Conservation (phyloP, 306 rosid species). For the Inga oerstediana region DNA sequence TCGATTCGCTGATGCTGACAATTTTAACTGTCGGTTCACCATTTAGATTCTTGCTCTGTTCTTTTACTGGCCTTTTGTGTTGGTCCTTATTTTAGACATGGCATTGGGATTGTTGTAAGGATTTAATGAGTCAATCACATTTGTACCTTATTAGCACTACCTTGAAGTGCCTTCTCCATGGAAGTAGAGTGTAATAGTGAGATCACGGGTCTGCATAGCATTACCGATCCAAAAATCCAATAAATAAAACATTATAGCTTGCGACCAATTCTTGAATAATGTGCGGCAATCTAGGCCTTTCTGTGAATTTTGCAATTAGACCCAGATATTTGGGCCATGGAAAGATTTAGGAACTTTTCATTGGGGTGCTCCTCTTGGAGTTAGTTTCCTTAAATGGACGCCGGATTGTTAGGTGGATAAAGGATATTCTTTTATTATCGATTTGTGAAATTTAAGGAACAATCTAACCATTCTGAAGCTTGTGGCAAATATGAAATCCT, state of each 20-base stretch:
- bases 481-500: constrained; percentile 9
- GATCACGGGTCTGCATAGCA: not conserved
- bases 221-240: constrained; percentile 3
- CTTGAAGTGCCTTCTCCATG: not conserved
- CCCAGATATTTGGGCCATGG: not conserved
- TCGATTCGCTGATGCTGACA: constrained; percentile 9
- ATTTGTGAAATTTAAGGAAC: constrained; percentile 6
- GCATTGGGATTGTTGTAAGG: not conserved
- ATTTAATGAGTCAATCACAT: not conserved
- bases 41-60: constrained; percentile 10
- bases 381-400: not conserved
- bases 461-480: constrained; percentile 19
- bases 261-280: not conserved
- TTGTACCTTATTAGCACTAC: not conserved
- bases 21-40: constrained; percentile 4
- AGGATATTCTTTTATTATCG: constrained; percentile 9
- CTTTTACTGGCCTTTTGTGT: not conserved
- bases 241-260: not conserved
- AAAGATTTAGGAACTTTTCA: constrained; percentile 23
- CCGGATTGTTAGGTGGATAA: constrained; percentile 26
- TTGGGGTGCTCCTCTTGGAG: not conserved
- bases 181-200: not conserved
- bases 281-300: constrained; percentile 6
- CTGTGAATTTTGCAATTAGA: not conserved
- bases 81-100: not conserved